A percentile compares a stretch with the other conserved stretches of the same genome.
phyloP scores from a whole-genome alignment of 2,329 filamentous ascomycete species.

The Arthrobotrys musiformis region DNA sequence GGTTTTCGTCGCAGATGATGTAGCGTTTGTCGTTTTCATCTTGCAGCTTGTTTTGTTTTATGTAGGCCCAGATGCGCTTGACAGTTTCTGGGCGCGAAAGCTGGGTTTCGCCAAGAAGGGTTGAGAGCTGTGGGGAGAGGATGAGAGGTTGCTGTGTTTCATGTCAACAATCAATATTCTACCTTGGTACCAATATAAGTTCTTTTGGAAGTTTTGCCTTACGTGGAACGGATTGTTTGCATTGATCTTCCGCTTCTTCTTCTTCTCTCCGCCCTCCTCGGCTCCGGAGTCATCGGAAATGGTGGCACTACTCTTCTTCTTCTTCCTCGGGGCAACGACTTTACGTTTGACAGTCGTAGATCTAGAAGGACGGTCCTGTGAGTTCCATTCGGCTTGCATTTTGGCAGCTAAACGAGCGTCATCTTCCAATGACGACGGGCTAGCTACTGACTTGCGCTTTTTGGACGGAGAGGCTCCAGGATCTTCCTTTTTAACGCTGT shows the following conservation, averaged over 20 bases:
- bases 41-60: constrained; percentile 87
- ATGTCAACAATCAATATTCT: background rate
- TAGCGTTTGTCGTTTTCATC: constrained; percentile 91
- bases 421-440: constrained; percentile 70
- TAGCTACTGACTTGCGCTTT: constrained; percentile 65
- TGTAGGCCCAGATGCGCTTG: constrained; percentile 95
- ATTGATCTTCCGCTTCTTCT: constrained; percentile 73
- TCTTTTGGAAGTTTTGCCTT: constrained; percentile 61
- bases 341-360: constrained; percentile 74
- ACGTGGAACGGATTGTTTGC: constrained; percentile 91
- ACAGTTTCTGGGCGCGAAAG: constrained; percentile 94
- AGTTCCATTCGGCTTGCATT: constrained; percentile 91
- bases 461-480: constrained; percentile 59
- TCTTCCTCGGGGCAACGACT: constrained; percentile 67
- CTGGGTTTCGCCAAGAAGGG: constrained; percentile 75
- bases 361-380: constrained; percentile 69
- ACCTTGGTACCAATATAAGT: background rate
- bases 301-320: constrained; percentile 77
- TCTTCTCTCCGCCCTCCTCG: constrained; percentile 65
- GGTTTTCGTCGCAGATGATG: constrained; percentile 88
- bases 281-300: constrained; percentile 74
- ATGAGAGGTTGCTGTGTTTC: constrained; percentile 71
- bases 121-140: constrained; percentile 75
- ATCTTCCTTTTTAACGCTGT: constrained; percentile 61
- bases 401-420: constrained; percentile 88